Conservation (phyloP, 495 filamentous ascomycete species). For the Penicillium roqueforti region DNA sequence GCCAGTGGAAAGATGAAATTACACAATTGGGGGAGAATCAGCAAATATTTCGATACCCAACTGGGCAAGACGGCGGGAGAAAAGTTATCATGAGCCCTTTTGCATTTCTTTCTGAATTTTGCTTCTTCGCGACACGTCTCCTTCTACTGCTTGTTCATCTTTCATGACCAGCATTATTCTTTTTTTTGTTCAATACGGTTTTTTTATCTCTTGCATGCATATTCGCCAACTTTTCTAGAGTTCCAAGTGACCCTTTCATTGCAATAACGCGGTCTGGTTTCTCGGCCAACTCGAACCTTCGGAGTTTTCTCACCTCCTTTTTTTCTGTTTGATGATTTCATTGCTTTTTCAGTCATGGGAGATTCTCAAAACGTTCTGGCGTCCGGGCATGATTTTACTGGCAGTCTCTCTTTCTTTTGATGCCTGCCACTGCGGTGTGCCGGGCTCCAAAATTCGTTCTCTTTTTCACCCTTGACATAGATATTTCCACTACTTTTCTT, state of each 20-base stretch:
- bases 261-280: constrained; percentile 15
- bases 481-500: constrained; percentile 24
- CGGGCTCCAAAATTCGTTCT: constrained; percentile 29
- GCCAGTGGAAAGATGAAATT: constrained; percentile 49
- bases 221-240: constrained; percentile 14
- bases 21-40: constrained; percentile 54
- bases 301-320: constrained; percentile 11
- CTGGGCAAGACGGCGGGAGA: constrained; percentile 9
- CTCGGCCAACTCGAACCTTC: constrained; percentile 17
- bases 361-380: constrained; percentile 39
- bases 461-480: constrained; percentile 32
- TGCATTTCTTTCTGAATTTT: constrained; percentile 11
- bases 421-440: constrained; percentile 34
- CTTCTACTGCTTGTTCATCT: constrained; percentile 21
- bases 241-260: constrained; percentile 18
- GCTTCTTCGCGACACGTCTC: constrained; percentile 12
- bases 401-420: constrained; percentile 32
- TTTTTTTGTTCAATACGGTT: constrained; percentile 16
- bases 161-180: constrained; percentile 23
- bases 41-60: constrained; percentile 37
- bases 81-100: constrained; percentile 20
- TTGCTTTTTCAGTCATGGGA: constrained; percentile 31
- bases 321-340: constrained; percentile 11
- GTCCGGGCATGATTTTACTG: constrained; percentile 40
- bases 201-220: constrained; percentile 25